Evolutionary conservation across 2,329 filamentous ascomycete species (phyloP).

Genomic region (Trichocomaceae sp.): DNA sequence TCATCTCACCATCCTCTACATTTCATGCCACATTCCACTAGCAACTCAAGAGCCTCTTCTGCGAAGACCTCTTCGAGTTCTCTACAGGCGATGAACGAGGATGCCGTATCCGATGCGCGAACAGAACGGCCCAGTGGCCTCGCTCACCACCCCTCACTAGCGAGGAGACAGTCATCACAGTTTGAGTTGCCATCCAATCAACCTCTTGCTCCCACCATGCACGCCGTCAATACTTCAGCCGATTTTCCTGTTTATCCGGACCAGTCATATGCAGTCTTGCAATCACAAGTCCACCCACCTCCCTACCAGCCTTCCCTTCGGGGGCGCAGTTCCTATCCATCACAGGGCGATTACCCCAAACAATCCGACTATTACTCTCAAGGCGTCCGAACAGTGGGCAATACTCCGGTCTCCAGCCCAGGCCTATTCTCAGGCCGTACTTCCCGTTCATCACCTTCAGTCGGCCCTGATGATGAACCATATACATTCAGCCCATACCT

Average conservation of each 20-base stretch:
- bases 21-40: constrained; percentile 31
- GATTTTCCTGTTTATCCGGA: constrained; percentile 44
- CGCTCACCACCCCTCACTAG: constrained; percentile 19
- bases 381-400: constrained; percentile 38
- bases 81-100: constrained; percentile 36
- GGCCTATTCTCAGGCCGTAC: constrained; percentile 39
- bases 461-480: constrained; percentile 32
- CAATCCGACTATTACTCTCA: constrained; percentile 12
- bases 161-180: constrained; percentile 25
- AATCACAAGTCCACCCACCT: constrained; percentile 38
- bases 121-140: constrained; percentile 24
- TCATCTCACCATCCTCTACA: constrained; percentile 20
- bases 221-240: constrained; percentile 15
- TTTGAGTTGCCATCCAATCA: constrained; percentile 13
- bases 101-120: constrained; percentile 30
- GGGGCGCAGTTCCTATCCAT: constrained; percentile 40
- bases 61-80: constrained; percentile 39
- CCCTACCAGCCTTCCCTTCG: constrained; percentile 32
- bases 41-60: constrained; percentile 30
- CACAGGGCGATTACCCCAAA: constrained; percentile 24
- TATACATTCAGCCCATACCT: constrained; percentile 54
- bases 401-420: constrained; percentile 43
- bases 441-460: constrained; percentile 26
- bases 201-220: constrained; percentile 16
- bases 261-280: constrained; percentile 43